phyloP scores from a whole-genome alignment of 495 filamentous ascomycete species.

The Aspergillus baeticus region DNA sequence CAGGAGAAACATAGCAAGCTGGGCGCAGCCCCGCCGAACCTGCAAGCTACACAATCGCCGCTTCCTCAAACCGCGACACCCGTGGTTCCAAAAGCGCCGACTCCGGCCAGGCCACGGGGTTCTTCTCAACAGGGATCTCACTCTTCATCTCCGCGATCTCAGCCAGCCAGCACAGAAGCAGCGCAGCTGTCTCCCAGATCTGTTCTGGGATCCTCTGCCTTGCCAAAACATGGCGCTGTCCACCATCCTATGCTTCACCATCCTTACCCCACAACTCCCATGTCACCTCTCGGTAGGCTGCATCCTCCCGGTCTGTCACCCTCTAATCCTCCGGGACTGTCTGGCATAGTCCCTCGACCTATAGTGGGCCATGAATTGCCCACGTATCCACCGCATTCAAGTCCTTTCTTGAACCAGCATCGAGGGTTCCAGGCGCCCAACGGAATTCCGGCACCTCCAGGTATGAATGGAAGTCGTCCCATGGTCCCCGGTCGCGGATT shows the following conservation, averaged over 20 bases:
- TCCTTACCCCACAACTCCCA: conserved; percentile 50
- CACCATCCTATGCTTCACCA: conserved; percentile 46
- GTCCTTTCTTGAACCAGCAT: conserved; percentile 41
- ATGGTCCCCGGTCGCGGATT: conserved; percentile 64
- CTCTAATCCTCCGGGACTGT: conserved; percentile 58
- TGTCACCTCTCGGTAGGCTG: conserved; percentile 53
- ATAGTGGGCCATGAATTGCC: conserved; percentile 49
- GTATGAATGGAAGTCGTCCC: conserved; percentile 58
- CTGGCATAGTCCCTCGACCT: conserved; percentile 41
- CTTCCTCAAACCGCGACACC: conserved; percentile 77
- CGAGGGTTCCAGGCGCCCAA: conserved; percentile 56
- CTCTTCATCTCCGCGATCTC: conserved; percentile 60
- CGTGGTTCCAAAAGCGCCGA: conserved; percentile 76
- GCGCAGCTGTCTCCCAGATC: conserved; percentile 45
- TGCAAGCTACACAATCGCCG: conserved; percentile 68
- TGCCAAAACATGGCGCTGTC: conserved; percentile 29
- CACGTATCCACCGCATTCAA: conserved; percentile 53
- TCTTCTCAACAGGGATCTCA: conserved; percentile 79
- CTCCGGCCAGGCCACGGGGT: conserved; percentile 72
- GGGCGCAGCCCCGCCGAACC: conserved; percentile 52
- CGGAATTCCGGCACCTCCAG: conserved; percentile 56
- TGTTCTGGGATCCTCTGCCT: conserved; percentile 29
- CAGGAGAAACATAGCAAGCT: conserved; percentile 44
- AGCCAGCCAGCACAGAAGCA: conserved; percentile 37
- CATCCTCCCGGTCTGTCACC: conserved; percentile 50